Base-by-base conservation (phyloP, 352 stramenopile species). In the Blastocystis sp. region DNA sequence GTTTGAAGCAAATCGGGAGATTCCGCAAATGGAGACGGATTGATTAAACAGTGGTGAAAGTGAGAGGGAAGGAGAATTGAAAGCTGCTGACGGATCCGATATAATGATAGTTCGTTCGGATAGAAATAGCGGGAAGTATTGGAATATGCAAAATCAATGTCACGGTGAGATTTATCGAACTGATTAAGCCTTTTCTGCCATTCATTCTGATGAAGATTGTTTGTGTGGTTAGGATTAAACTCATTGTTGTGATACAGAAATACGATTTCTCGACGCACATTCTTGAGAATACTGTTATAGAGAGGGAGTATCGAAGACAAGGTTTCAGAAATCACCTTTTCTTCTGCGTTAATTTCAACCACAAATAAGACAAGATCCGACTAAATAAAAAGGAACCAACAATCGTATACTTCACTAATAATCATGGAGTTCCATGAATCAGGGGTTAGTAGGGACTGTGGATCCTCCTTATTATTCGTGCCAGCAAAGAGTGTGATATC, bases 41-140 rank as follows among this genome's bases (percentile, higher is more conserved):
- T 84, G 73, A 84, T 92, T 79, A 88, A 26, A 20, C 70, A 75
- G 55, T 88, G 77, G 50, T 75, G 61, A 29, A 77, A 75, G 23
- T 88, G 77, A 13, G 77, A 88, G 18, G 59, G 63, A 20, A 15
- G 8, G 13, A 88, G 43, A 63, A 56, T 23, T 39, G 47, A 76
- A 1, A 84, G 50, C 9, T 68, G 61, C 37, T 76, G 77, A 23
- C 77, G 63, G 23, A 88, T 61, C 6, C 63, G 77, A 50, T 50
- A 77, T 13, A 76, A 50, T 26, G 59, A 47, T 23, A 76, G 6
- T 43, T 75, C 63, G 34, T 88, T 88, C 26, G 77, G 77, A 39
- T 76, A 88, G 41, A 43, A 76, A 50, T 76, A 76, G 15, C 63
- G 77, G 37, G 54, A 63, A 26, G 26, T 63, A 50, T 59, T 39